Base-by-base conservation (phyloP, 2,329 filamentous ascomycete genomes). In the Talaromyces sp. region DNA sequence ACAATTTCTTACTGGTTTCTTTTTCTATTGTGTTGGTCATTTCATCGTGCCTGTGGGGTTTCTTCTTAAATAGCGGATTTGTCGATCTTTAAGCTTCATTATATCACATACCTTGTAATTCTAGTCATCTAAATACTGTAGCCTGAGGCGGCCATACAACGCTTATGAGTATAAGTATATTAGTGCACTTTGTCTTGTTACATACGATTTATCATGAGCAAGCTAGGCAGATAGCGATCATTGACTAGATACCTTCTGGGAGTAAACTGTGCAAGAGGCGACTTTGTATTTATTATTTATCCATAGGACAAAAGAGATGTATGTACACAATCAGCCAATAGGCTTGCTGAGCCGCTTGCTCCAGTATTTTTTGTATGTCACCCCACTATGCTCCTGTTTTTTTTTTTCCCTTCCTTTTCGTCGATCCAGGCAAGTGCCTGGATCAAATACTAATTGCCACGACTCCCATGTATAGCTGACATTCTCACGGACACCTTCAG, bases 1-100 rank as follows among this genome's bases (percentile, higher is more conserved):
- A 70, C 67, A 69, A 54, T 33, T 61, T 62, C 56, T 44, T 65
- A 64, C 64, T 62, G 64, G 63, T 54, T 57, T 40, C 40, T 52
- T 55, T 65, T 28, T 62, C 50, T 57, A n/a, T 60, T 59, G 40
- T 60, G 46, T 60, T 59, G 57, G 57, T 59, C 57, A 59, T 50
- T 48, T 39, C 42, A 59, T 59, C 21, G 39, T 60, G 58, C 18
- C 54, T 60, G 48, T 60, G 35, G 58, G 58, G 23, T 60, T 39
- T 14, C 12, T 33, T 52, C 28, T 33, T 33, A 52, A 52, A 44
- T 16, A 44, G 58, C 58, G 58, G 35, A n/a, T 28, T 42, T 60
- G 35, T 42, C 46, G 37, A 54, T 60, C 23, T 40, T 52, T 37
- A 35, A 35, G 48, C 48, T 25, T 60, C 37, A 35, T 54, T 31